Base-by-base conservation (phyloP, 2,329 filamentous ascomycete genomes). In the Eutypella sp. region DNA sequence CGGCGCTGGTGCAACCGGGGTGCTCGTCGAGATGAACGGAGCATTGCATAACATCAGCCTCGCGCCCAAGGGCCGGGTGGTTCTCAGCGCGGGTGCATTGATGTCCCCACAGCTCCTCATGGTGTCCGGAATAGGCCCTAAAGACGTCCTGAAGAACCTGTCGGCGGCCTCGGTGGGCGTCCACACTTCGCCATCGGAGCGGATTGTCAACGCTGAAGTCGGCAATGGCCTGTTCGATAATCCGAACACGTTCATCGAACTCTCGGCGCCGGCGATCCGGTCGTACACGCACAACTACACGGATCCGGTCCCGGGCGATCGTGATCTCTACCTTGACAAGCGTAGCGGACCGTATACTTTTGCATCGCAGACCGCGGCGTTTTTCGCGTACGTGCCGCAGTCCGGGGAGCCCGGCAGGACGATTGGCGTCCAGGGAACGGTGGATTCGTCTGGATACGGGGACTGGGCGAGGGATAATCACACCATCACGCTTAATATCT, bases 401-500 rank as follows among this genome's bases (percentile, higher is more conserved):
- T 52, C 57, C 3, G 68, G 75, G 25, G 25, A 29, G 7, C 7
- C 7, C 42, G 72, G 71, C 6, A 60, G 56, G 10, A 56, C 61
- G 4, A 64, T 69, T 3, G 74, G 70, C 1, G 65, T 77, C 19
- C 76, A 80, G 51, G 76, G 75, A 6, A 79, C 75, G 0, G 72
- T 79, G 45, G 73, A 73, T 58, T 70, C 71, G 0, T 61, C 71
- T 0, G 76, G 76, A 3, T 69, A 63, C 34, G 57, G 60, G 1
- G 70, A 63, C 8, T 73, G 59, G 53, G 68, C 47, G 2, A 54
- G 57, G 27, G 65, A 66, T 42, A 65, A 72, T n/a, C n/a, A n/a
- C 47, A 76, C 73, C 48, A 73, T 80, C 42, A 79, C 75, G 0
- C 64, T 80, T 18, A 80, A 80, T 57, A 60, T 80, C 4, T 80